Evolutionary conservation across 2,329 filamentous ascomycete genomes (phyloP).

Genomic region (Fusarium temperatum): DNA sequence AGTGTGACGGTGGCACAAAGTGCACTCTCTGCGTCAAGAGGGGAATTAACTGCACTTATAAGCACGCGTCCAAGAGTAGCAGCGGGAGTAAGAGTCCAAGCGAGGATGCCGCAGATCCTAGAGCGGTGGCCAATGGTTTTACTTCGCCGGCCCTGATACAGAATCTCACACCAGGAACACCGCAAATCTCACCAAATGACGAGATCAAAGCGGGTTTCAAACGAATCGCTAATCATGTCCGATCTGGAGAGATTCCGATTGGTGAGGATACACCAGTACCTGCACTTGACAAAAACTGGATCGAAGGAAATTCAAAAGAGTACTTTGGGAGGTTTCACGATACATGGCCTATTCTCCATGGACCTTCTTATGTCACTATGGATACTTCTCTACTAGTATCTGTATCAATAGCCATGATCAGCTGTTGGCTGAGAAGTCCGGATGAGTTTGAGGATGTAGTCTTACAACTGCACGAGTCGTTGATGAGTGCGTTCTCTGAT

Average conservation of each 20-base stretch:
- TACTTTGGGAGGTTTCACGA: slow-evolving; percentile 55
- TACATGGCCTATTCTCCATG: slow-evolving; percentile 53
- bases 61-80: slow-evolving; percentile 28
- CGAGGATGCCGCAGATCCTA: neutral
- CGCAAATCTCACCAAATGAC: slow-evolving; percentile 1
- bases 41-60: slow-evolving; percentile 51
- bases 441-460: slow-evolving; percentile 39
- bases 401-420: slow-evolving; percentile 50
- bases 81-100: slow-evolving; percentile 11
- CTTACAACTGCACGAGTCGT: slow-evolving; percentile 44
- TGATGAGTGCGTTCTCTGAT: slow-evolving; percentile 45
- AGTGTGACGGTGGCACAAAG: slow-evolving; percentile 52
- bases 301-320: slow-evolving; percentile 30
- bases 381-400: slow-evolving; percentile 40
- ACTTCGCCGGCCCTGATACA: neutral
- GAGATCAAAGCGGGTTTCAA: slow-evolving; percentile 11
- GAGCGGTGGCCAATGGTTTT: neutral
- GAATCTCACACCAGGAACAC: neutral
- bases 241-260: slow-evolving; percentile 10
- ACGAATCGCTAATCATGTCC: slow-evolving; percentile 11
- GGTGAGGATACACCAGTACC: slow-evolving; percentile 9
- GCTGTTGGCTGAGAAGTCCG: slow-evolving; percentile 49
- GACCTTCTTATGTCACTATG: slow-evolving; percentile 47
- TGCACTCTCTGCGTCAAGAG: slow-evolving; percentile 53
- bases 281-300: slow-evolving; percentile 23